A percentile compares a stretch with the other conserved stretches of the same genome.
Conservation (phyloP, 495 filamentous ascomycete species). For the Terfezia claveryi region DNA sequence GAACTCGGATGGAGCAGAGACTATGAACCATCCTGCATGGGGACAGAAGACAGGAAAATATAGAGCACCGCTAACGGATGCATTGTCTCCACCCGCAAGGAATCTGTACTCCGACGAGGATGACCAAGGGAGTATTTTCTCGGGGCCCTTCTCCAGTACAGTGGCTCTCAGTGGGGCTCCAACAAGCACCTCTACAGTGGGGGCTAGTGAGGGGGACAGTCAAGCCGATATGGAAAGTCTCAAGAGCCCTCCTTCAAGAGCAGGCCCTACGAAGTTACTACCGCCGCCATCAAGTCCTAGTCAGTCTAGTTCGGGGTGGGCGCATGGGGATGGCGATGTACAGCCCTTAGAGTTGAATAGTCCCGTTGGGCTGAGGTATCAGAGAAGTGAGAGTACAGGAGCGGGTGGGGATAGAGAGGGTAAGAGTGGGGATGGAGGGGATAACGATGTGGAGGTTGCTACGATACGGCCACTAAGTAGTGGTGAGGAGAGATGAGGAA, state of each 20-base stretch:
- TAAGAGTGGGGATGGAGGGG: background rate
- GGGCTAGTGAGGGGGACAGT: background rate
- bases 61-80: slow-evolving; percentile 8
- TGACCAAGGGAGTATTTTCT: slow-evolving; percentile 17
- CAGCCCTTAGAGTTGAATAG: slow-evolving; percentile 2
- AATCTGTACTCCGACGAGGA: slow-evolving; percentile 5
- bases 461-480: background rate
- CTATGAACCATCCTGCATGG: background rate
- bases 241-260: no score
- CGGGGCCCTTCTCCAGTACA: slow-evolving; percentile 15
- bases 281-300: background rate
- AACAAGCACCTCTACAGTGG: slow-evolving; percentile 9
- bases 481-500: background rate
- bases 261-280: background rate
- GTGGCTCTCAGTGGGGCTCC: slow-evolving; percentile 8
- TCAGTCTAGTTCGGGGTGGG: background rate
- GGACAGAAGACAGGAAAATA: slow-evolving; percentile 13
- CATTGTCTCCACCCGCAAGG: slow-evolving; percentile 1
- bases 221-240: background rate
- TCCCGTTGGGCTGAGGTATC: background rate
- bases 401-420: background rate
- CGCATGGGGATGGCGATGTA: background rate
- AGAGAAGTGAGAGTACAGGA: background rate
- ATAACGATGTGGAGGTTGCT: slow-evolving; percentile 1
- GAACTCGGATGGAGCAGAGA: background rate